phyloP scores from a whole-genome alignment of 805 yeast species.

The Metschnikowia henanensis region DNA sequence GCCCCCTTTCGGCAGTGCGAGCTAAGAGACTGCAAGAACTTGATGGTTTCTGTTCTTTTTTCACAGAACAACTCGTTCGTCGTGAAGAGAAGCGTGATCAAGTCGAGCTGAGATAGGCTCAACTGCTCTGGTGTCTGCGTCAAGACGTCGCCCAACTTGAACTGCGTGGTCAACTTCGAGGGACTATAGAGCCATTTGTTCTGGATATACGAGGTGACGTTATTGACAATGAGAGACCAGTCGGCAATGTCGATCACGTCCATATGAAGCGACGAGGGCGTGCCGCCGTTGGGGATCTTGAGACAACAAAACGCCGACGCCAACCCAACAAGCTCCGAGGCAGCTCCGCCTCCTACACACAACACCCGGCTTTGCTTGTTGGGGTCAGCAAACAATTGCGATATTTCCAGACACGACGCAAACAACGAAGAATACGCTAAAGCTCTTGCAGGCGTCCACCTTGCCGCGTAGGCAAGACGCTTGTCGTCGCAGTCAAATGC shows the following conservation, averaged over 20 bases:
- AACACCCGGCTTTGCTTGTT: conserved; percentile 41
- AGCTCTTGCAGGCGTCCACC: conserved; percentile 89
- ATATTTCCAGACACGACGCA: conserved; percentile 46
- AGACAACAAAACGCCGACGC: conserved; percentile 53
- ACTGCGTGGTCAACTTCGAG: conserved; percentile 28
- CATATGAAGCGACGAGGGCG: conserved; percentile 40
- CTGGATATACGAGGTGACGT: conserved; percentile 44
- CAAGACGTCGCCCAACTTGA: conserved; percentile 34
- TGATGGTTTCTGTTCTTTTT: conserved; percentile 59
- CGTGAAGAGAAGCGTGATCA: conserved; percentile 78
- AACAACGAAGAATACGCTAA: conserved; percentile 71
- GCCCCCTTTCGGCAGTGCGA: conserved; percentile 55
- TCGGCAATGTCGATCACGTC: conserved; percentile 75
- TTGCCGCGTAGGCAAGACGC: conserved; percentile 71
- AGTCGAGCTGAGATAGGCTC: conserved; percentile 28
- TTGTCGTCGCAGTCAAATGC: conserved; percentile 69
- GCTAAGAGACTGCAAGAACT: conserved; percentile 38
- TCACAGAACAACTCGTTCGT: conserved; percentile 83
- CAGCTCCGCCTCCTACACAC: conserved; percentile 89
- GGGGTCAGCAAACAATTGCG: conserved; percentile 35
- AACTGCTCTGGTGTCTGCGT: conserved; percentile 16
- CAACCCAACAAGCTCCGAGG: conserved; percentile 72
- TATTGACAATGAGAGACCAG: conserved; percentile 59
- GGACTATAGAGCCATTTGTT: conserved; percentile 52
- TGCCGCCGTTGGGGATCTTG: conserved; percentile 35